These are phyloP conservation scores for Comarum palustre DNA, from an alignment of 306 rosid species.

Conservation along the genomic window DNA sequence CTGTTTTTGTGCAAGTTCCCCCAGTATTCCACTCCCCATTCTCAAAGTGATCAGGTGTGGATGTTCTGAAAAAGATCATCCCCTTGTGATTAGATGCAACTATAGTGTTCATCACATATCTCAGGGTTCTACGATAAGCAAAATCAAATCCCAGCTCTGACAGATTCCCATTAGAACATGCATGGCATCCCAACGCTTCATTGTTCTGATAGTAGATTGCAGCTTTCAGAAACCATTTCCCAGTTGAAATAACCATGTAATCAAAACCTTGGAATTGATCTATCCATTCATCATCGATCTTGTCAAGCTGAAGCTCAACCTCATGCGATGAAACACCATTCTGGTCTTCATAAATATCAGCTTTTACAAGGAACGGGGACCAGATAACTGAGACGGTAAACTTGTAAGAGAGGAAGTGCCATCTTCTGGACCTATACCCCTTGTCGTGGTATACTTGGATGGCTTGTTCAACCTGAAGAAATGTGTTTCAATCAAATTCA, in stretches of 20 bases:
- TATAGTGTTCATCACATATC: constrained; percentile 54
- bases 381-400: constrained; percentile 60
- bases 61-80: constrained; percentile 66
- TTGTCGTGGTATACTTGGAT: constrained; percentile 70
- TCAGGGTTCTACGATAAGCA: constrained; percentile 78
- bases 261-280: constrained; percentile 48
- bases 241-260: constrained; percentile 81
- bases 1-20: constrained; percentile 68
- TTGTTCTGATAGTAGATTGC: constrained; percentile 74
- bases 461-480: constrained; percentile 70
- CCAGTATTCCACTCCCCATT: constrained; percentile 93
- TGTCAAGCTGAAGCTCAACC: constrained; percentile 74
- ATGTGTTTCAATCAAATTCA: constrained; percentile 22
- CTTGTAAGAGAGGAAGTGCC: constrained; percentile 74
- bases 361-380: constrained; percentile 87
- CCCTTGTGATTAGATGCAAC: constrained; percentile 73
- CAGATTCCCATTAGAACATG: constrained; percentile 59
- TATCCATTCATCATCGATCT: constrained; percentile 66
- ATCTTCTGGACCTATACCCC: constrained; percentile 67
- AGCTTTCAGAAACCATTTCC: constrained; percentile 93
- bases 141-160: constrained; percentile 73
- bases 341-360: constrained; percentile 78
- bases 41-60: constrained; percentile 94
- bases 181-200: constrained; percentile 75
- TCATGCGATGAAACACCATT: constrained; percentile 90